A percentile compares a stretch with the other conserved stretches of the same genome.
Conservation (phyloP, 345 rosid species). For the Capsella bursapastoris region DNA sequence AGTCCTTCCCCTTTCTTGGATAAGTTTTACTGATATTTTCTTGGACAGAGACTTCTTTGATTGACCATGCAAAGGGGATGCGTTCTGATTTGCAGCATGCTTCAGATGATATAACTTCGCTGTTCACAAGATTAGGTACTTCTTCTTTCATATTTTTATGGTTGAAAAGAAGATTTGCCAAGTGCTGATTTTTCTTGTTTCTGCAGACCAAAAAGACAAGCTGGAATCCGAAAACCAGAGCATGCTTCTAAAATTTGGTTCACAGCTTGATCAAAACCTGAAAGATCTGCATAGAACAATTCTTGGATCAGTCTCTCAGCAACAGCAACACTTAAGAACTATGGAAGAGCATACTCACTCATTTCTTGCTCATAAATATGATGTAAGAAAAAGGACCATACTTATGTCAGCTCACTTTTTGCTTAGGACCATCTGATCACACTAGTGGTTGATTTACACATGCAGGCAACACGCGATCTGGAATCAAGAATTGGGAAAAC, state of each 20-base stretch:
- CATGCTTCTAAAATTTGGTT: conserved; percentile 77
- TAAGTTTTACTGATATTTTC: conserved; percentile 1
- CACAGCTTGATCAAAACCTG: conserved; percentile 80
- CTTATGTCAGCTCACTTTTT: not conserved
- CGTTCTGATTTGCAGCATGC: conserved; percentile 75
- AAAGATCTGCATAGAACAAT: conserved; percentile 70
- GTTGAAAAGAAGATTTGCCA: not conserved
- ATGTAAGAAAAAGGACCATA: conserved; percentile 52
- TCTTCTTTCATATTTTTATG: conserved; percentile 23
- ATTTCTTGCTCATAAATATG: conserved; percentile 75
- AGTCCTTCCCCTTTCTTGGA: conserved; percentile 12
- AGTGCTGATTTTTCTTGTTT: conserved; percentile 27
- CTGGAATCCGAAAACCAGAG: conserved; percentile 78
- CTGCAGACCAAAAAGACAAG: conserved; percentile 69
- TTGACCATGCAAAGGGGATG: conserved; percentile 69
- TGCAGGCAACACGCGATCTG: conserved; percentile 69
- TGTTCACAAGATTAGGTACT: conserved; percentile 77
- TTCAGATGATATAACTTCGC: conserved; percentile 71
- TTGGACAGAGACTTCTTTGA: conserved; percentile 64
- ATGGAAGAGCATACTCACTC: conserved; percentile 75
- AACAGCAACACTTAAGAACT: conserved; percentile 77
- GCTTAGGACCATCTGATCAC: conserved; percentile 18
- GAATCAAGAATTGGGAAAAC: conserved; percentile 62
- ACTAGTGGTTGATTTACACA: conserved; percentile 28
- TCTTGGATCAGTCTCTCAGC: conserved; percentile 81